Conservation (phyloP, 2,329 filamentous ascomycete genomes). For the Penicillium sp. region DNA sequence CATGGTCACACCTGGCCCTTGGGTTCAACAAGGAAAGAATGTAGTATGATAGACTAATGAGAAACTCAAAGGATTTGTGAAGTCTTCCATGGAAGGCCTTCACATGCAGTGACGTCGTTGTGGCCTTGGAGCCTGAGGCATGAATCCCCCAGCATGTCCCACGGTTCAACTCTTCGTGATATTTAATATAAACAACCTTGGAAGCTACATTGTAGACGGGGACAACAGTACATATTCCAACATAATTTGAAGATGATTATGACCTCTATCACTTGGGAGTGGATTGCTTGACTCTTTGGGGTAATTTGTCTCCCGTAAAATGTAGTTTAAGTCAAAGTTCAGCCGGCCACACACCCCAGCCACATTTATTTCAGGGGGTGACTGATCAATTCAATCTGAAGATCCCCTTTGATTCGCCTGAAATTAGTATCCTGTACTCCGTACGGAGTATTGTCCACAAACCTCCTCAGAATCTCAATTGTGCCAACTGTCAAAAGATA, state of each 20-base stretch:
- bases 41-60: not conserved
- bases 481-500: conserved; percentile 2
- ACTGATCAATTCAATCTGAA: not conserved
- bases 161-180: not conserved
- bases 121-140: conserved; percentile 10
- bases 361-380: conserved; percentile 19
- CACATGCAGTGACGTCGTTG: conserved; percentile 20
- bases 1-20: conserved; percentile 12
- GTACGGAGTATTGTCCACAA: not conserved
- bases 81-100: not conserved
- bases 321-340: not conserved
- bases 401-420: not conserved
- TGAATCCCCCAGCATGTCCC: not conserved
- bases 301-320: not conserved
- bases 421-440: not conserved
- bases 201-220: not conserved
- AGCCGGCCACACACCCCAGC: conserved; percentile 15
- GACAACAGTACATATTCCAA: not conserved
- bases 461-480: not conserved
- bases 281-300: not conserved
- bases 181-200: not conserved
- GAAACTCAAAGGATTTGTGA: not conserved
- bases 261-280: not conserved
- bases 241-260: not conserved
- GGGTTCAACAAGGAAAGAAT: not conserved